phyloP scores from a whole-genome alignment of 2,329 filamentous ascomycete species.

The Monosporascus sp. region DNA sequence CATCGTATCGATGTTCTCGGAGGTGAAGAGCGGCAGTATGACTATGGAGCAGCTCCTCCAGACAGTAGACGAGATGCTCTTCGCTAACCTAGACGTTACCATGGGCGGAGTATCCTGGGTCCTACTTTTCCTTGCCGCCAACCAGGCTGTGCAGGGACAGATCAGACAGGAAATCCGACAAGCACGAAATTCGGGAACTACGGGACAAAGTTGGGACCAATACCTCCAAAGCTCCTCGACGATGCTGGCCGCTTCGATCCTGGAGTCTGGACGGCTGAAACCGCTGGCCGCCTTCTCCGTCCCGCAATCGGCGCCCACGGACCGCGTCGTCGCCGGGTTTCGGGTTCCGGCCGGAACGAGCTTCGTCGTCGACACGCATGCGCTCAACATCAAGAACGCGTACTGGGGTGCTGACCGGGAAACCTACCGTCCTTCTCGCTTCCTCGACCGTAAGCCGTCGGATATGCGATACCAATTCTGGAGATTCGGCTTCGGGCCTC shows the following conservation, averaged over 20 bases:
- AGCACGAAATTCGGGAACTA: background rate
- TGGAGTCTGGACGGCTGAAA: constrained; percentile 33
- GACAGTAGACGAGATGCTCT: constrained; percentile 37
- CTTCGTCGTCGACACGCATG: constrained; percentile 38
- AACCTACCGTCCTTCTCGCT: constrained; percentile 29
- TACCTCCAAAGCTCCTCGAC: constrained; percentile 2
- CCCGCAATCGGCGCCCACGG: constrained; percentile 32
- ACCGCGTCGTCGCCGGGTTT: constrained; percentile 28
- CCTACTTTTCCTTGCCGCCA: constrained; percentile 31
- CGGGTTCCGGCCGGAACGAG: constrained; percentile 32
- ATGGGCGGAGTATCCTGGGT: constrained; percentile 34
- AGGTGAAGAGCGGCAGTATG: constrained; percentile 15
- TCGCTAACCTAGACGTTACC: constrained; percentile 33
- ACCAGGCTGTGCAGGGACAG: constrained; percentile 20
- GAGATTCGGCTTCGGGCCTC: constrained; percentile 41
- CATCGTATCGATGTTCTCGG: constrained; percentile 13
- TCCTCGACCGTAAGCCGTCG: constrained; percentile 10
- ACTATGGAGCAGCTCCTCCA: constrained; percentile 29
- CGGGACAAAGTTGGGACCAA: background rate
- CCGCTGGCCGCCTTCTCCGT: constrained; percentile 37
- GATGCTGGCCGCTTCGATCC: constrained; percentile 28
- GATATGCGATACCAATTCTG: constrained; percentile 33
- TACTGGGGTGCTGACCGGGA: constrained; percentile 33
- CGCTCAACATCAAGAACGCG: constrained; percentile 34
- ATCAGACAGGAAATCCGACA: constrained; percentile 17